Percentiles rank a stretch among this genome's conserved stretches.
phyloP scores from a whole-genome alignment of 108 stramenopile genomes.

The Epithemia pelagica region DNA sequence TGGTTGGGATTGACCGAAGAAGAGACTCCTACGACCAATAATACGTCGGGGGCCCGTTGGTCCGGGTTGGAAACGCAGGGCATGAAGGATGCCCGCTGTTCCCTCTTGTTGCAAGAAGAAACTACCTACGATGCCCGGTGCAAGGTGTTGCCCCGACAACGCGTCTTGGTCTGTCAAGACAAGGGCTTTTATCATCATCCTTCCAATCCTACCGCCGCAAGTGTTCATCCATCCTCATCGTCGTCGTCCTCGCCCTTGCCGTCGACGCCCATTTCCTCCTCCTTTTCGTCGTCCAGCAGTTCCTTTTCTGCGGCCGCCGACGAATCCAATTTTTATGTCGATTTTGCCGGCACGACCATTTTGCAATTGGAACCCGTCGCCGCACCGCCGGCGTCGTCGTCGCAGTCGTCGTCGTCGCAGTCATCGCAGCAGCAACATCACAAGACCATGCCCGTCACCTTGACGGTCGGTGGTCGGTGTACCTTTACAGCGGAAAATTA shows the following conservation, averaged over 20 bases:
- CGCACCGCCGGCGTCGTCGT: background rate
- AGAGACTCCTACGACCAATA: too few relatives aligned
- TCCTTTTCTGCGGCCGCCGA: background rate
- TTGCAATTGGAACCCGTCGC: slow-evolving; percentile 44
- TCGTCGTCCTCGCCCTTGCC: too few relatives aligned
- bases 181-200: slow-evolving; percentile 31
- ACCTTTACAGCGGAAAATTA: slow-evolving; percentile 47
- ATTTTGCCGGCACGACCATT: slow-evolving; percentile 46
- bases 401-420: slow-evolving; percentile 3
- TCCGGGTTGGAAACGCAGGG: slow-evolving; percentile 51
- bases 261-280: background rate
- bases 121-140: slow-evolving; percentile 31
- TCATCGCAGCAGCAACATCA: slow-evolving; percentile 4
- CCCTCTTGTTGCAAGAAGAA: slow-evolving; percentile 40
- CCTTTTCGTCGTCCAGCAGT: background rate
- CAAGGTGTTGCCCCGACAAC: slow-evolving; percentile 38
- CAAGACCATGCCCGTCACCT: slow-evolving; percentile 44
- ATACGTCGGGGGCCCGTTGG: slow-evolving; percentile 36
- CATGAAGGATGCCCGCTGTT: slow-evolving; percentile 47
- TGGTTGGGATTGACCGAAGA: slow-evolving; percentile 1
- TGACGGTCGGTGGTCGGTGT: slow-evolving; percentile 56
- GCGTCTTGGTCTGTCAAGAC: slow-evolving; percentile 51
- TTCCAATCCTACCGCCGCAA: background rate
- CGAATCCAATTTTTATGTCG: slow-evolving; percentile 33
- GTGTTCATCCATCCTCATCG: too few relatives aligned